Percentiles rank a stretch among this genome's conserved stretches.
Conservation (phyloP, 345 rosid species). For the Alliaria petiolata region DNA sequence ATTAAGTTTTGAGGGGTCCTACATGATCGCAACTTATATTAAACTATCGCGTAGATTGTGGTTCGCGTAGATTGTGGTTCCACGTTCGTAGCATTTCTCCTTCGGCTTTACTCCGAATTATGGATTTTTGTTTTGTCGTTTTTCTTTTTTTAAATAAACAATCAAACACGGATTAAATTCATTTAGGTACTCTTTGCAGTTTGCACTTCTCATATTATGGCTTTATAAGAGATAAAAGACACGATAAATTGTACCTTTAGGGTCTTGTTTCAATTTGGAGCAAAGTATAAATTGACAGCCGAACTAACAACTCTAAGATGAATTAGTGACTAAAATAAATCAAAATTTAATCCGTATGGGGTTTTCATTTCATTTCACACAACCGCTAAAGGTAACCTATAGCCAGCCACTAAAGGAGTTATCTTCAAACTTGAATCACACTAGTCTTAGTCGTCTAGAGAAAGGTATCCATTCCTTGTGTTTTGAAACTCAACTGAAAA, state of each 20-base stretch:
- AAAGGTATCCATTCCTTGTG: neutral
- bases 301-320: neutral
- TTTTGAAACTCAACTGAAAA: too few species aligned
- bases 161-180: too few species aligned
- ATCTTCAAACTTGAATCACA: neutral
- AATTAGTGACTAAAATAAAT: neutral
- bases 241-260: too few species aligned
- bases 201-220: too few species aligned
- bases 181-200: too few species aligned
- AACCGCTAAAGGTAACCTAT: too few species aligned
- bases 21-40: neutral
- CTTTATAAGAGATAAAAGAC: too few species aligned
- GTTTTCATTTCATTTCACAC: neutral
- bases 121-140: too few species aligned
- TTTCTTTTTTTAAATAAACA: too few species aligned
- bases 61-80: neutral
- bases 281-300: neutral
- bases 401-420: neutral
- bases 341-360: neutral
- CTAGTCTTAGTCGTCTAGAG: too few species aligned
- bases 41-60: neutral
- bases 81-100: slow-evolving; percentile 7
- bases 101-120: neutral
- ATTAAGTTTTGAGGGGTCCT: neutral
- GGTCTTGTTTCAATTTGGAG: neutral